A percentile compares a stretch with the other conserved stretches of the same genome.
phyloP scores from a whole-genome alignment of 2,329 filamentous ascomycete genomes.

The Scedosporium apiospermum region DNA sequence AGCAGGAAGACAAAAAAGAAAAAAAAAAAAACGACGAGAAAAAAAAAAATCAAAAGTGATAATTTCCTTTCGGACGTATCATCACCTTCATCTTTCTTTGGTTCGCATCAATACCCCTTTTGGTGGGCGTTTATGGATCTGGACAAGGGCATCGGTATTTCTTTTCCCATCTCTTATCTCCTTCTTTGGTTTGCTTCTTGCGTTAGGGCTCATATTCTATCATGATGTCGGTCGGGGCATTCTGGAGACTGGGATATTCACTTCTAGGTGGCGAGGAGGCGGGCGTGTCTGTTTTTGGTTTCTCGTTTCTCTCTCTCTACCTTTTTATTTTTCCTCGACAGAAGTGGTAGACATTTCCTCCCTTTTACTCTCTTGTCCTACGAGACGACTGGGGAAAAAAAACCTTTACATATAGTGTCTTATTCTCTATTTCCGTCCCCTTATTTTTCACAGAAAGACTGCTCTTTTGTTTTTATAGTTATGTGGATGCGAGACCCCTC shows the following conservation, averaged over 20 bases:
- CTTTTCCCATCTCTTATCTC: background rate
- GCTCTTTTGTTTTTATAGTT: background rate
- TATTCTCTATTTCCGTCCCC: background rate
- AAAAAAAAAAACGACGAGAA: background rate
- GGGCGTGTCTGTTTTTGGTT: background rate
- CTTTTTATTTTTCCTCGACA: background rate
- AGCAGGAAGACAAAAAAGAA: background rate
- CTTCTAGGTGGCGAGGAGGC: background rate
- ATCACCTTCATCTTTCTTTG: background rate
- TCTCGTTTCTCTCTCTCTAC: background rate
- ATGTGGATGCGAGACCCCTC: background rate
- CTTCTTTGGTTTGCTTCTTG: background rate
- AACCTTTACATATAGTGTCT: background rate
- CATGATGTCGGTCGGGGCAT: background rate
- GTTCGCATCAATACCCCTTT: slow-evolving; percentile 2
- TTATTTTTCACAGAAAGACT: background rate
- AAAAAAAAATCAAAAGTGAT: background rate
- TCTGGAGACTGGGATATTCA: background rate
- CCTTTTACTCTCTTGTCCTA: background rate
- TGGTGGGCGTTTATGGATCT: background rate
- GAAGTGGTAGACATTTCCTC: background rate
- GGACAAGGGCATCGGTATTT: background rate
- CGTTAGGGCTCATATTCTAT: background rate
- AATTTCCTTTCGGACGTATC: background rate
- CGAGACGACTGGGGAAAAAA: background rate